These are phyloP conservation scores for Bipolaris victoriae DNA, from an alignment of 2,329 filamentous ascomycete species.

Conservation along the genomic window DNA sequence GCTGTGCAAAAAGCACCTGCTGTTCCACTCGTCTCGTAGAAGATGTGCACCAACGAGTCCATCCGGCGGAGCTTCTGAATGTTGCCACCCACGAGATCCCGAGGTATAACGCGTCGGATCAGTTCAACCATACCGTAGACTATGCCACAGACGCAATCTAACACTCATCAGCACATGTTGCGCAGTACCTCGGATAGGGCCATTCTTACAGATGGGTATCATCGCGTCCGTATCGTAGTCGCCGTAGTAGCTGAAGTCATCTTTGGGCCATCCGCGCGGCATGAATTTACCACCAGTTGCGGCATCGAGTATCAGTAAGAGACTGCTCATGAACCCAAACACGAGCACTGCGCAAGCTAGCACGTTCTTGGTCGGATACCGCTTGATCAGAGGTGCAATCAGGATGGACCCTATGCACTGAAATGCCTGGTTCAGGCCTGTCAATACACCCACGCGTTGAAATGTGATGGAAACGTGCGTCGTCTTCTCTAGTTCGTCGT, in stretches of 20 bases:
- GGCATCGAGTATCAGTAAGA: constrained; percentile 58
- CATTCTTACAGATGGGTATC: constrained; percentile 54
- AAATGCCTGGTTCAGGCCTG: constrained; percentile 59
- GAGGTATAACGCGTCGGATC: constrained; percentile 58
- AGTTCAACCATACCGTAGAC: constrained; percentile 59
- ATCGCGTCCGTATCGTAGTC: constrained; percentile 58
- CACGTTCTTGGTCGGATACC: constrained; percentile 56
- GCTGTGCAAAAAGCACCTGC: constrained; percentile 57
- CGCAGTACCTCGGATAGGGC: background rate
- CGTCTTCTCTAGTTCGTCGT: constrained; percentile 53
- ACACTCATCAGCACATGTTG: constrained; percentile 12
- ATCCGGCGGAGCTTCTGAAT: constrained; percentile 58
- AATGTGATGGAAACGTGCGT: constrained; percentile 52
- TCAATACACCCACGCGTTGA: constrained; percentile 55
- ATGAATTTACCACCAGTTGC: constrained; percentile 56
- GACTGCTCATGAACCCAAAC: constrained; percentile 56
- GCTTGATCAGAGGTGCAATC: constrained; percentile 58
- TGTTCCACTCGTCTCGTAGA: constrained; percentile 58
- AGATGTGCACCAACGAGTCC: constrained; percentile 56
- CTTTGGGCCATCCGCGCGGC: constrained; percentile 43
- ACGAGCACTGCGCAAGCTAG: constrained; percentile 53
- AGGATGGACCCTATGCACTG: constrained; percentile 60
- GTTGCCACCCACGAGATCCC: constrained; percentile 60
- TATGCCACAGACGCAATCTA: constrained; percentile 35
- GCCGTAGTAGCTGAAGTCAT: constrained; percentile 56